Evolutionary conservation across 208 protist genomes (phyloP).

Genomic region (Phytomonas francai): DNA sequence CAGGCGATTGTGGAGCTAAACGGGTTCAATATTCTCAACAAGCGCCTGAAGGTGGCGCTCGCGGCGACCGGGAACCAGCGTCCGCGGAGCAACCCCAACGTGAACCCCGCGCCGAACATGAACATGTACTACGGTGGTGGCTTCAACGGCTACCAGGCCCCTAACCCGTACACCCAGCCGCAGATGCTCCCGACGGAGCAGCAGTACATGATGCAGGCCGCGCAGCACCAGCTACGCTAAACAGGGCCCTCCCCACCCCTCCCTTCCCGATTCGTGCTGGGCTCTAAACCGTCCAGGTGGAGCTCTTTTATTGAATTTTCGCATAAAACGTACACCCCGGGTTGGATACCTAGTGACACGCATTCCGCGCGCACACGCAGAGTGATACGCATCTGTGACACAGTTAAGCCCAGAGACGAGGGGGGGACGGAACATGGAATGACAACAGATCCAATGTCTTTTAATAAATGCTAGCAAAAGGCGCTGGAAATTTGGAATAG

Average conservation of each 20-base stretch:
- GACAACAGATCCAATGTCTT: too few species aligned
- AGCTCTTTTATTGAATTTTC: too few species aligned
- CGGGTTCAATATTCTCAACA: constrained; percentile 67
- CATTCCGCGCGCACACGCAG: too few species aligned
- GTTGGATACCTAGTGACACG: too few species aligned
- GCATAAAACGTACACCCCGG: too few species aligned
- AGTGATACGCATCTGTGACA: too few species aligned
- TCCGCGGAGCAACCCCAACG: constrained; percentile 18
- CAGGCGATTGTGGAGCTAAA: constrained; percentile 59
- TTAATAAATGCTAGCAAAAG: too few species aligned
- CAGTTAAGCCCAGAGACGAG: too few species aligned
- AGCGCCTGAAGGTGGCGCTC: constrained; percentile 73
- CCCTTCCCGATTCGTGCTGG: too few species aligned
- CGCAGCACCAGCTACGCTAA: constrained; percentile 26
- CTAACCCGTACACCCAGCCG: constrained; percentile 48
- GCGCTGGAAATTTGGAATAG: too few species aligned
- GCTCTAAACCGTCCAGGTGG: too few species aligned
- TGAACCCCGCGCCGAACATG: constrained; percentile 23
- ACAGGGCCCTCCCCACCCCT: neutral
- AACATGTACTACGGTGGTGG: constrained; percentile 30
- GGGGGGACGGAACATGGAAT: too few species aligned
- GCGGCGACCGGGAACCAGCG: constrained; percentile 53
- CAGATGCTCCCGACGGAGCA: constrained; percentile 43
- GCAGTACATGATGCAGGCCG: constrained; percentile 23
- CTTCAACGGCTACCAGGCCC: constrained; percentile 34